A percentile compares a stretch with the other conserved stretches of the same genome.
These are phyloP conservation scores for Funneliformis mosseae DNA, from an alignment of 192 early-diverging fungal genomes.

Conservation along the genomic window DNA sequence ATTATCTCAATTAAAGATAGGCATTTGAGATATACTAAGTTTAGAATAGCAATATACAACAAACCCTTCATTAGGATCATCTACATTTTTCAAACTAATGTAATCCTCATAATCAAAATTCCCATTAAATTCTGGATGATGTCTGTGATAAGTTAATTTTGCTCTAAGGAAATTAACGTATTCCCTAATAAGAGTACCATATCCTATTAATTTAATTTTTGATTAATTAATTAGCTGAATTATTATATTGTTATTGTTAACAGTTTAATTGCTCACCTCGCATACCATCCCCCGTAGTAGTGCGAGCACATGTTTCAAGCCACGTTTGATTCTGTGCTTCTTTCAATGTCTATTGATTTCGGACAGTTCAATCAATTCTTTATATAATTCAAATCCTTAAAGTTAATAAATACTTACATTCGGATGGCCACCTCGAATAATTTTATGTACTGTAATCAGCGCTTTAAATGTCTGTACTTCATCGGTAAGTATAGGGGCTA, in stretches of 20 bases:
- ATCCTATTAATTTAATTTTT: too few species aligned
- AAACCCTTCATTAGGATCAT: conserved; percentile 98
- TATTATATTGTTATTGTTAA: not conserved
- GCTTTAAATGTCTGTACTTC: conserved; percentile 98
- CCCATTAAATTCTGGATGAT: conserved; percentile 91
- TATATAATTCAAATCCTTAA: conserved; percentile 4
- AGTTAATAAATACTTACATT: conserved; percentile 58
- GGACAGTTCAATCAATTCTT: not conserved
- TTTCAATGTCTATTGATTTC: conserved; percentile 64
- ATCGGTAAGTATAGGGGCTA: conserved; percentile 86
- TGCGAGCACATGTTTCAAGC: conserved; percentile 74
- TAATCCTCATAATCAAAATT: conserved; percentile 98
- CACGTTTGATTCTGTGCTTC: conserved; percentile 85
- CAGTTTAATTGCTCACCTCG: conserved; percentile 34
- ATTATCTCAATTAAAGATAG: not conserved
- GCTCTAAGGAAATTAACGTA: conserved; percentile 88
- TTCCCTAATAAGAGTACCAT: conserved; percentile 82
- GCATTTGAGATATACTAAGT: not conserved
- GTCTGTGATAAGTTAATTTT: conserved; percentile 91
- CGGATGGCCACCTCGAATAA: conserved; percentile 90
- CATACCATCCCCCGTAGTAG: conserved; percentile 51
- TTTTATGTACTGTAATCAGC: conserved; percentile 92
- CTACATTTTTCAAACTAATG: conserved; percentile 86
- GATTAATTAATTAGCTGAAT: not conserved
- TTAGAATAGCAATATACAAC: not conserved